Evolutionary conservation across 345 rosid species (phyloP).

Genomic region (Pistacia vera): DNA sequence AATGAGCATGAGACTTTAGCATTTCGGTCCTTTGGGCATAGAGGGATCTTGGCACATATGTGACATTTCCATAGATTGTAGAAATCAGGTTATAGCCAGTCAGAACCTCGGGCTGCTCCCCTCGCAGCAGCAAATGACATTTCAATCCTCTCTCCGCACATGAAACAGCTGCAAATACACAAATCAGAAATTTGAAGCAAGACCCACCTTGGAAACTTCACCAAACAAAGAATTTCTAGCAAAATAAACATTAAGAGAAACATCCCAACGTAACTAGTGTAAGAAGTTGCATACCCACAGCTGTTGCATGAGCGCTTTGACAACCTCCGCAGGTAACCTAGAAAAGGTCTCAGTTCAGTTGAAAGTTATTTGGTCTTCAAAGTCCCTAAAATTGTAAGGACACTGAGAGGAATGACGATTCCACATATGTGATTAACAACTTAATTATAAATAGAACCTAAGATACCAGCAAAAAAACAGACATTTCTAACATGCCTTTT

Average conservation of each 20-base stretch:
- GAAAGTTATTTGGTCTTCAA: slow-evolving; percentile 28
- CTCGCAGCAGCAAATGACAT: slow-evolving; percentile 83
- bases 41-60: slow-evolving; percentile 61
- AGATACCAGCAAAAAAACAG: slow-evolving; percentile 1
- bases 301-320: slow-evolving; percentile 93
- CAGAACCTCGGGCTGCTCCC: slow-evolving; percentile 80
- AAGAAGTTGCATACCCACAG: slow-evolving; percentile 59
- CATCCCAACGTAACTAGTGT: not conserved
- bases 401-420: not conserved
- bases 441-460: not conserved
- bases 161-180: slow-evolving; percentile 69
- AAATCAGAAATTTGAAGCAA: slow-evolving; percentile 7
- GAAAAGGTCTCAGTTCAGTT: slow-evolving; percentile 34
- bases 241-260: slow-evolving; percentile 9
- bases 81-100: slow-evolving; percentile 87
- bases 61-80: slow-evolving; percentile 66
- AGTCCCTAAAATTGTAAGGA: slow-evolving; percentile 17
- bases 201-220: not conserved
- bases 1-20: slow-evolving; percentile 55
- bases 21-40: slow-evolving; percentile 66
- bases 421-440: not conserved
- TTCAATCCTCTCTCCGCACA: slow-evolving; percentile 85
- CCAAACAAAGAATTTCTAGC: not conserved
- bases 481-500: not conserved
- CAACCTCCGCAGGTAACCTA: slow-evolving; percentile 98